Percentiles rank a stretch among this genome's conserved stretches.
phyloP scores from a whole-genome alignment of 2,329 filamentous ascomycete genomes.

The Talaromyces sp. region DNA sequence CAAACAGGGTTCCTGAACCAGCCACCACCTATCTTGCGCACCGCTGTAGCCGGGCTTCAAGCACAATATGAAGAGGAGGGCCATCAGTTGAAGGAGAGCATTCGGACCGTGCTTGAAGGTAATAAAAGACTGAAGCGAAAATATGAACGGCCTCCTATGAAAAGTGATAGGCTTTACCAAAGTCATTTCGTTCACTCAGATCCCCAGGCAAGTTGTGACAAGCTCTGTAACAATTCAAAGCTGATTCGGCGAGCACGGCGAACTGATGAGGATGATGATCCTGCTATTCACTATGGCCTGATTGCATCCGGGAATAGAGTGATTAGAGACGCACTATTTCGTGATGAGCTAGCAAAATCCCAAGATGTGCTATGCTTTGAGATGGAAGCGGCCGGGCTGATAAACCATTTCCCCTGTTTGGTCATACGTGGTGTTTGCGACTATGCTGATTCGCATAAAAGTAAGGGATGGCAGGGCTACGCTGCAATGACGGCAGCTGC shows the following conservation, averaged over 20 bases:
- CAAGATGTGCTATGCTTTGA: neutral
- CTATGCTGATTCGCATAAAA: neutral
- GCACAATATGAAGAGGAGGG: neutral
- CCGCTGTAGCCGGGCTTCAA: neutral
- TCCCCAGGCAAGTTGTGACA: neutral
- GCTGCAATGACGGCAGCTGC: neutral
- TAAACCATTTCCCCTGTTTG: neutral
- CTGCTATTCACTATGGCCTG: neutral
- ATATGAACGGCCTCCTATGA: neutral
- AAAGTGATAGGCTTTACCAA: neutral
- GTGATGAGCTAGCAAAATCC: neutral
- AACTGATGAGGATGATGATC: neutral
- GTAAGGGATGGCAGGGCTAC: neutral
- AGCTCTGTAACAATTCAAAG: neutral
- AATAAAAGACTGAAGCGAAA: neutral
- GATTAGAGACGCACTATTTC: neutral
- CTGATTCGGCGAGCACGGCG: neutral
- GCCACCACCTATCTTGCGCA: neutral
- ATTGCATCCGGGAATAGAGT: neutral
- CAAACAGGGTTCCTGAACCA: neutral
- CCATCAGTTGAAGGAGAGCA: neutral
- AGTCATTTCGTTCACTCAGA: neutral
- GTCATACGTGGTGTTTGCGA: neutral
- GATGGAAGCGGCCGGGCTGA: neutral
- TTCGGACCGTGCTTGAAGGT: neutral